Evolutionary conservation across 192 early-diverging fungal species (phyloP), one percentile per base, ranked within the genome.

Genomic region (Gorgonomyces haynaldii): DNA sequence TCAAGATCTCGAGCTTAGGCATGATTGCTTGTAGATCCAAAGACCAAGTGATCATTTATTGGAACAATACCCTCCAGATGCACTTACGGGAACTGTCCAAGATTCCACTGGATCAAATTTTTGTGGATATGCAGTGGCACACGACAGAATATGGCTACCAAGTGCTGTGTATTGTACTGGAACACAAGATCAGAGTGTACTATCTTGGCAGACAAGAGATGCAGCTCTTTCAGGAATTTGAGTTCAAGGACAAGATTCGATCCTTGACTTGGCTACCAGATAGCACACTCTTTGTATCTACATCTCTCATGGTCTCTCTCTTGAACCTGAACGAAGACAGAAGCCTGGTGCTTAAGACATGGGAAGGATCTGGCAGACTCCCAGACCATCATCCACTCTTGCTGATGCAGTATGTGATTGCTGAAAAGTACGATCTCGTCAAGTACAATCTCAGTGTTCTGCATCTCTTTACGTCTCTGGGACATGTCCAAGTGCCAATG

Each of bases 331-430:
- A 83, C 83, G 52, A 83, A 26, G 73, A 66, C 0, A 35, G 20
- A 3, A 34, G 38, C 16, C 26, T 20, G 15, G 22, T 12, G 16
- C 4, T n/a, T 24, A 13, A 12, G 39, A 29, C 9, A 15, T 12
- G 10, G 22, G 13, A 17, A 26, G 19, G 39, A 21, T 49, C 46
- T 50, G 52, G 76, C 7, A 38, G 83, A 1, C 61, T 89, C 3
- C 79, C 78, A 1, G 78, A 83, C 45, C 81, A 87, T 47, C 82
- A 89, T 50, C 86, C 86, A 9, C 56, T 64, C 16, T 53, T 83
- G 10, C 49, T 89, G 35, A 55, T 78, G 5, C 72, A 86, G 24
- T 79, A 84, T 54, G 56, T 89, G 24, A 46, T 85, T 46, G 85
- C 82, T 82, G 79, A 69, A 19, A 74, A 84, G 47, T 75, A 75